These are phyloP conservation scores for Rhodomyrtus tomentosa DNA, from an alignment of 345 rosid genomes.

Conservation along the genomic window DNA sequence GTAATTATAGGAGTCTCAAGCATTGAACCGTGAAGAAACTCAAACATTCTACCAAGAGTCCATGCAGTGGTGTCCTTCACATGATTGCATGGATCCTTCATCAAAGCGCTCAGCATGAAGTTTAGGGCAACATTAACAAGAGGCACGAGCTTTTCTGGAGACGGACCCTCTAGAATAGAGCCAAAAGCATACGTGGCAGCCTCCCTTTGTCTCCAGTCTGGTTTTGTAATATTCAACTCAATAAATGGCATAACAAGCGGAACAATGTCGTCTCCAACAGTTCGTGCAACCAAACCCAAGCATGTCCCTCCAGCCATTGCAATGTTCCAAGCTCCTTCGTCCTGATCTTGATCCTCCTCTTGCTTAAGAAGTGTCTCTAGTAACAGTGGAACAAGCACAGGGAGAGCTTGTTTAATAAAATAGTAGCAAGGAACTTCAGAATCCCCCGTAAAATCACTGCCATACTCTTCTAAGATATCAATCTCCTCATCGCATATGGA, in stretches of 20 bases:
- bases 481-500: constrained; percentile 42
- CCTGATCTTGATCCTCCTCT: constrained; percentile 43
- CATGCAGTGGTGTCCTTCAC: constrained; percentile 45
- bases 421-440: constrained; percentile 33
- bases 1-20: constrained; percentile 28
- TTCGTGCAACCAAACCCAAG: constrained; percentile 37
- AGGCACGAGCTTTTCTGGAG: constrained; percentile 29
- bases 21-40: constrained; percentile 36
- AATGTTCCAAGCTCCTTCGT: constrained; percentile 38
- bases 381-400: constrained; percentile 33
- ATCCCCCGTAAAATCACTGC: constrained; percentile 27
- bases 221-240: constrained; percentile 33
- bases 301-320: constrained; percentile 46
- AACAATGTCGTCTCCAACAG: constrained; percentile 34
- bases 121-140: constrained; percentile 32
- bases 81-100: constrained; percentile 33
- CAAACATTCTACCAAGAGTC: constrained; percentile 42
- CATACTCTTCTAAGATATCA: constrained; percentile 37
- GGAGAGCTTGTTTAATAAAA: constrained; percentile 36
- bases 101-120: constrained; percentile 34
- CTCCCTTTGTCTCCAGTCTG: constrained; percentile 39
- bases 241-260: constrained; percentile 39
- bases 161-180: constrained; percentile 38
- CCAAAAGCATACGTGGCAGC: constrained; percentile 44
- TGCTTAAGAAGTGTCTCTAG: constrained; percentile 35